A percentile compares a stretch with the other conserved stretches of the same genome.
phyloP scores from a whole-genome alignment of 2,329 filamentous ascomycete species.

The Penicillium sp. region DNA sequence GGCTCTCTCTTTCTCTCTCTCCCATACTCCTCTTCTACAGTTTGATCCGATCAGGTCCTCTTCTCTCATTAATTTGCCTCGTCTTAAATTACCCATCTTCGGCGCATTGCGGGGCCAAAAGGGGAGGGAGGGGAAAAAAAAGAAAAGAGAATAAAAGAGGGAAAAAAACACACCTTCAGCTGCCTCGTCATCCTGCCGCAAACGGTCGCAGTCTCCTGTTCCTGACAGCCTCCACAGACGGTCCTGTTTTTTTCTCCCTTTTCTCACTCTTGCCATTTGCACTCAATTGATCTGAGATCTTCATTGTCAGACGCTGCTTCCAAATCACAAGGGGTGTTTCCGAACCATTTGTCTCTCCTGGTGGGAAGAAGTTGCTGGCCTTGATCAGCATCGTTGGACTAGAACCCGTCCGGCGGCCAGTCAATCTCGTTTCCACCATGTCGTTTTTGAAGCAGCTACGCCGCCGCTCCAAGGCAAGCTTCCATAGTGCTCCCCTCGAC shows the following conservation, averaged over 20 bases:
- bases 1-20: too few species aligned
- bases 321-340: neutral
- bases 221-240: slow-evolving; percentile 6
- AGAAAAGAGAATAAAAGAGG: neutral
- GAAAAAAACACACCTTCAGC: slow-evolving; percentile 5
- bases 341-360: slow-evolving; percentile 7
- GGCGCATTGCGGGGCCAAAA: too few species aligned
- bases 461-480: slow-evolving; percentile 68
- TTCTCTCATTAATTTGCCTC: too few species aligned
- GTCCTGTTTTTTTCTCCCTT: neutral
- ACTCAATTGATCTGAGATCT: neutral
- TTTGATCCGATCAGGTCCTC: too few species aligned
- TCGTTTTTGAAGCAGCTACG: slow-evolving; percentile 71
- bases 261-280: neutral
- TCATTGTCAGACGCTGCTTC: slow-evolving; percentile 10
- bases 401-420: neutral
- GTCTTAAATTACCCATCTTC: too few species aligned
- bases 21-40: too few species aligned
- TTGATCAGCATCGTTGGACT: neutral
- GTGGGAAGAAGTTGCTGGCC: slow-evolving; percentile 7
- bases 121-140: neutral
- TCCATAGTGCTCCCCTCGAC: slow-evolving; percentile 51
- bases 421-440: slow-evolving; percentile 26
- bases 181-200: slow-evolving; percentile 26
- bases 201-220: slow-evolving; percentile 27